Evolutionary conservation across 306 rosid species (phyloP).

Genomic region (Morella rubra): DNA sequence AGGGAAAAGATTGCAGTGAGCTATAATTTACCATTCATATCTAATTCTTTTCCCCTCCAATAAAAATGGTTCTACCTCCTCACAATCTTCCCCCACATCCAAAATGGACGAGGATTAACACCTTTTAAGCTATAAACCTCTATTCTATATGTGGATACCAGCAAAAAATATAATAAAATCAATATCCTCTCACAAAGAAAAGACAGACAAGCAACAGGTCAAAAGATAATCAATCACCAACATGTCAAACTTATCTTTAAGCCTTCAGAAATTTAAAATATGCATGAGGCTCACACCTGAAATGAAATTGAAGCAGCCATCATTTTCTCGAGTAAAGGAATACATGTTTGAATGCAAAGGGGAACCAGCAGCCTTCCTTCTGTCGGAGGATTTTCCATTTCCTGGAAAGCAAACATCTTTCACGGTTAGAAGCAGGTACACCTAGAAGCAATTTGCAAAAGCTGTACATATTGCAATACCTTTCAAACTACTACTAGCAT

Average conservation of each 20-base stretch:
- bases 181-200: slow-evolving; percentile 2
- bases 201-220: slow-evolving; percentile 5
- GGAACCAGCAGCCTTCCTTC: slow-evolving; percentile 56
- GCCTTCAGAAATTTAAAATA: slow-evolving; percentile 7
- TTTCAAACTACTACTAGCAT: slow-evolving; percentile 35
- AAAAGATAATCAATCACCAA: slow-evolving; percentile 2
- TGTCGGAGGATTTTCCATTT: slow-evolving; percentile 49
- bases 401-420: slow-evolving; percentile 43
- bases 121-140: not conserved
- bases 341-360: slow-evolving; percentile 54
- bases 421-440: slow-evolving; percentile 27
- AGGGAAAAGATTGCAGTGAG: not conserved
- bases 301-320: slow-evolving; percentile 59
- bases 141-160: not conserved
- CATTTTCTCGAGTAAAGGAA: slow-evolving; percentile 60
- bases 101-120: not conserved
- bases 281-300: slow-evolving; percentile 54
- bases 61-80: not conserved
- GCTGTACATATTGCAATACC: slow-evolving; percentile 15
- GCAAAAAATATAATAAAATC: not conserved
- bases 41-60: slow-evolving; percentile 2
- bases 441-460: slow-evolving; percentile 8
- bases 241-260: slow-evolving; percentile 6
- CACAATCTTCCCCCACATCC: slow-evolving; percentile 7
- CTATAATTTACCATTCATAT: not conserved